Evolutionary conservation across 495 filamentous ascomycete genomes (phyloP).

Genomic region (Penicillium daleae): DNA sequence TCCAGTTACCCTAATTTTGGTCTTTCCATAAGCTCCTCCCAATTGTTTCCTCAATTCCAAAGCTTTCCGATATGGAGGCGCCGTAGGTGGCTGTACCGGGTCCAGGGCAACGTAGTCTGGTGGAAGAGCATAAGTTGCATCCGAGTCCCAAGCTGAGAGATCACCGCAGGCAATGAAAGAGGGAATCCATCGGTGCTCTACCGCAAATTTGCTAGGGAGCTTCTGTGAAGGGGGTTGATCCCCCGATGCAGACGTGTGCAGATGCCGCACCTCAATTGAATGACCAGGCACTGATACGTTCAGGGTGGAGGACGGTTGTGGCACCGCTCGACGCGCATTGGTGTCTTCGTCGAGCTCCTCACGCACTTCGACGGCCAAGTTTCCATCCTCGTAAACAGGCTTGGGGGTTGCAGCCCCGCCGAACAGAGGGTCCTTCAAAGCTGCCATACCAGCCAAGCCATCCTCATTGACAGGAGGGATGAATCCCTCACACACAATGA

Average conservation of each 20-base stretch:
- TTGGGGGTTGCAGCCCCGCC: constrained; percentile 42
- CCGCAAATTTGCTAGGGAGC: constrained; percentile 36
- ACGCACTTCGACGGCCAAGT: constrained; percentile 64
- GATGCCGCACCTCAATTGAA: constrained; percentile 28
- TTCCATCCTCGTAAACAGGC: constrained; percentile 56
- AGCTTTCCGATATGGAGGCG: constrained; percentile 90
- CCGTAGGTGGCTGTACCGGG: constrained; percentile 94
- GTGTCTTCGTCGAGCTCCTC: constrained; percentile 49
- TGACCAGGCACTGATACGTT: constrained; percentile 16
- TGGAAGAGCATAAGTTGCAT: constrained; percentile 89
- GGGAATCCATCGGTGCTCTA: constrained; percentile 75
- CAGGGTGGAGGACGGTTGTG: constrained; percentile 2
- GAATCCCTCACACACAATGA: constrained; percentile 93
- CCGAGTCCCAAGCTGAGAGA: constrained; percentile 89
- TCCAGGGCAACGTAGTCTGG: constrained; percentile 77
- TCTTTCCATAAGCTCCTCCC: constrained; percentile 84
- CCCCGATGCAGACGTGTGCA: constrained; percentile 34
- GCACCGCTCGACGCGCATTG: constrained; percentile 24
- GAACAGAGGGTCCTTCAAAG: constrained; percentile 52
- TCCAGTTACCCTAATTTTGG: constrained; percentile 47
- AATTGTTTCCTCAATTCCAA: constrained; percentile 78
- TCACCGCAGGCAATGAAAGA: constrained; percentile 96
- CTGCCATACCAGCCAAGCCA: constrained; percentile 38
- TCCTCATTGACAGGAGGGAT: constrained; percentile 51
- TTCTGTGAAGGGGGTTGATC: constrained; percentile 32